phyloP scores from a whole-genome alignment of 2,329 filamentous ascomycete genomes.

The Helminthosporium solani region DNA sequence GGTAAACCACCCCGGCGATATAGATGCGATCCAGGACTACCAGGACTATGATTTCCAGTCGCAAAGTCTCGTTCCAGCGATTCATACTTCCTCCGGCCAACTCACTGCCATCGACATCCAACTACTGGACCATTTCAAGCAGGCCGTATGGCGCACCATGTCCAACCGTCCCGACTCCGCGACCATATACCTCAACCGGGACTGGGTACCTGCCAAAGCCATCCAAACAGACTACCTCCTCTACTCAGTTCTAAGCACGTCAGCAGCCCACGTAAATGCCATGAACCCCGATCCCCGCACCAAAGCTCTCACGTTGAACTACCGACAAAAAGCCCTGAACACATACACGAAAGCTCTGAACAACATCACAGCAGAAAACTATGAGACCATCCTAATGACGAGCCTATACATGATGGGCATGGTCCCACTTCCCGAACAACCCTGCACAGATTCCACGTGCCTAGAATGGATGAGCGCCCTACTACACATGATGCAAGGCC shows the following conservation, averaged over 20 bases:
- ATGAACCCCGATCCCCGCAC: slow-evolving; percentile 14
- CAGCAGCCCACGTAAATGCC: slow-evolving; percentile 24
- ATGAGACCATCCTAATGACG: slow-evolving; percentile 33
- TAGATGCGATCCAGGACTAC: slow-evolving; percentile 6
- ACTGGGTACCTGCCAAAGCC: slow-evolving; percentile 23
- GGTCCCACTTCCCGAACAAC: slow-evolving; percentile 16
- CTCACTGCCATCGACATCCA: slow-evolving; percentile 22
- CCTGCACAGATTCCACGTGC: slow-evolving; percentile 13
- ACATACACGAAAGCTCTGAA: slow-evolving; percentile 28
- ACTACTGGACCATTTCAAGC: slow-evolving; percentile 30
- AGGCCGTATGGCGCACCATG: slow-evolving; percentile 24
- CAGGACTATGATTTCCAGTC: slow-evolving; percentile 5
- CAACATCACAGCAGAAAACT: slow-evolving; percentile 34
- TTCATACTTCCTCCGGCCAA: slow-evolving; percentile 19
- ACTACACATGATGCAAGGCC: slow-evolving; percentile 33
- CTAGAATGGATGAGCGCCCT: slow-evolving; percentile 27
- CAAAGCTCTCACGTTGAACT: slow-evolving; percentile 18
- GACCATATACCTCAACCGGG: slow-evolving; percentile 21
- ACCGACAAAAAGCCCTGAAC: slow-evolving; percentile 30
- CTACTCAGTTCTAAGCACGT: slow-evolving; percentile 29
- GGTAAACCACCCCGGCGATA: neutral
- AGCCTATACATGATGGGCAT: slow-evolving; percentile 25
- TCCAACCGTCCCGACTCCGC: slow-evolving; percentile 20
- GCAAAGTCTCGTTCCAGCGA: slow-evolving; percentile 20
- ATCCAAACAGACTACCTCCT: slow-evolving; percentile 26